A percentile compares a stretch with the other conserved stretches of the same genome.
These are phyloP conservation scores for Mallotus japonicus DNA, from an alignment of 441 rosid species.

Conservation along the genomic window DNA sequence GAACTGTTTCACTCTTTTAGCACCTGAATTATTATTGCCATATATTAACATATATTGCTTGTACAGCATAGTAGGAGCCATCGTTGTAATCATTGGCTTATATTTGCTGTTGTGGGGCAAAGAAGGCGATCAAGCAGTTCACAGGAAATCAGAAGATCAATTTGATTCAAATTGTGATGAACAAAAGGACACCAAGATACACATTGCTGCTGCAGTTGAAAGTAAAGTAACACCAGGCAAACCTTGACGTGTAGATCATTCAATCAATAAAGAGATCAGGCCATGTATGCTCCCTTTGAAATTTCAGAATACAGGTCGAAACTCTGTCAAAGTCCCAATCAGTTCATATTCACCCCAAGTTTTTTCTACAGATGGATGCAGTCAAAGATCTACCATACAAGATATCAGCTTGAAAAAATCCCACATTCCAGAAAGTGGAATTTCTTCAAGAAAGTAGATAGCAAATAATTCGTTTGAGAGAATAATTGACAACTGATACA, in stretches of 20 bases:
- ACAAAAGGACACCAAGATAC: constrained; percentile 15
- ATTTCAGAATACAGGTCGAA: background rate
- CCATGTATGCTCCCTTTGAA: background rate
- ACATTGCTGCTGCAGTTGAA: constrained; percentile 22
- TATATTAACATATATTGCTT: constrained; percentile 4
- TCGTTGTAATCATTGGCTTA: constrained; percentile 45
- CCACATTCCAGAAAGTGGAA: background rate
- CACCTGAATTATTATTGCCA: background rate
- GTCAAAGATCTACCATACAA: background rate
- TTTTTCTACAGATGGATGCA: background rate
- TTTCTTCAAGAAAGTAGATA: background rate
- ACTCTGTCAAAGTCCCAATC: background rate
- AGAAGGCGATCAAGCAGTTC: constrained; percentile 36
- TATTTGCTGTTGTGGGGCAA: constrained; percentile 71
- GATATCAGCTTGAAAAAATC: background rate
- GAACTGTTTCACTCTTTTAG: background rate
- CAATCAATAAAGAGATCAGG: background rate
- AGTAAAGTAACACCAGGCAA: constrained; percentile 15
- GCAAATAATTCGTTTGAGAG: constrained; percentile 1
- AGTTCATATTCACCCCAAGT: background rate
- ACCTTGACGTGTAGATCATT: constrained; percentile 10
- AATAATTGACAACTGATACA: constrained; percentile 18
- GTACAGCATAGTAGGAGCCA: constrained; percentile 56
- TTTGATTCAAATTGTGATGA: constrained; percentile 16
- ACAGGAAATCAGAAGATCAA: constrained; percentile 22